Percentiles rank a stretch among this genome's conserved stretches.
Evolutionary conservation across 257 asterid species (phyloP).

Genomic region (Solanum neorickii): DNA sequence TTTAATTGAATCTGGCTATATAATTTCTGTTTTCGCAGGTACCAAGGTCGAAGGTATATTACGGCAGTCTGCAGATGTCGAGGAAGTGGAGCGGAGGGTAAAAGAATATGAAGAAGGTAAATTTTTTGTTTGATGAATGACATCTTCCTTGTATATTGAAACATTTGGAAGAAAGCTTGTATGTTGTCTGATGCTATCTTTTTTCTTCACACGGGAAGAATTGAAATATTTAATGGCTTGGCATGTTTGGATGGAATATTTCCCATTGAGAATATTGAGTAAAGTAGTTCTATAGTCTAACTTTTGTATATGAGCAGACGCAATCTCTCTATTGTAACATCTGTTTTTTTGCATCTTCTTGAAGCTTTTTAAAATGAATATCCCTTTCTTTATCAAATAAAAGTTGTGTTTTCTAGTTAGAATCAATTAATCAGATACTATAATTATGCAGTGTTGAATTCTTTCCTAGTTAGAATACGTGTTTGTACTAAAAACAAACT

Average conservation of each 20-base stretch:
- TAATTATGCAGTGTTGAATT: not conserved
- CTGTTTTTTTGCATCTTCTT: not conserved
- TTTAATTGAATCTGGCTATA: not conserved
- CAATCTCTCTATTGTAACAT: not conserved
- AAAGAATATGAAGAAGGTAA: slow-evolving; percentile 83
- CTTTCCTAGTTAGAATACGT: not conserved
- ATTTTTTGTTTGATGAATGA: not conserved
- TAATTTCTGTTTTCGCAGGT: slow-evolving; percentile 29
- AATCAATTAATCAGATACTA: not conserved
- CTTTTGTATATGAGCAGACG: not conserved
- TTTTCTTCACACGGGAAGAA: not conserved
- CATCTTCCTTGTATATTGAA: not conserved
- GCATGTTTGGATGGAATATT: not conserved
- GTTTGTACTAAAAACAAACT: not conserved
- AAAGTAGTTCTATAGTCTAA: not conserved
- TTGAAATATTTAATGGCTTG: not conserved
- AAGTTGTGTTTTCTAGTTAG: not conserved
- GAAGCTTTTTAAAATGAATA: not conserved
- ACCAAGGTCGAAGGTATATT: slow-evolving; percentile 70
- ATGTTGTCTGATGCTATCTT: not conserved
- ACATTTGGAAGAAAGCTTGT: not conserved
- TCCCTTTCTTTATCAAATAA: not conserved
- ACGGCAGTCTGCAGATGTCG: slow-evolving; percentile 85
- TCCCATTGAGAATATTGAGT: not conserved
- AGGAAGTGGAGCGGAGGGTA: slow-evolving; percentile 81